A percentile compares a stretch with the other conserved stretches of the same genome.
phyloP scores from a whole-genome alignment of 2,329 filamentous ascomycete species.

The Fusarium newnesense region DNA sequence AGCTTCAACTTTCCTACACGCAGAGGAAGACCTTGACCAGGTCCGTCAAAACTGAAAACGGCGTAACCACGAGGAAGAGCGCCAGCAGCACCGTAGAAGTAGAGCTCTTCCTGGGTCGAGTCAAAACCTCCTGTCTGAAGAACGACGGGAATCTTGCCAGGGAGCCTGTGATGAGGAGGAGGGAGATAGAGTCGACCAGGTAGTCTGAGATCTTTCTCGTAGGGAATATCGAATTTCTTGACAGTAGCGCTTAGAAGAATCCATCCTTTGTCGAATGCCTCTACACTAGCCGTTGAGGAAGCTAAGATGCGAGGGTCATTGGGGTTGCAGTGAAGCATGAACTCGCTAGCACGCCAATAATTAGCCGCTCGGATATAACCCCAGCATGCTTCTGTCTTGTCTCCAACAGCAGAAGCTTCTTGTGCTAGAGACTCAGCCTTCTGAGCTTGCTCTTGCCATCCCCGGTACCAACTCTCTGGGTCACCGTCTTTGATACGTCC shows the following conservation, averaged over 20 bases:
- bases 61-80: constrained; percentile 53
- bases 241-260: constrained; percentile 44
- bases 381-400: constrained; percentile 46
- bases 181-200: constrained; percentile 54
- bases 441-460: constrained; percentile 48
- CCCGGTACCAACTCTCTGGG: constrained; percentile 52
- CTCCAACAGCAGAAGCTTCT: constrained; percentile 45
- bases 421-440: constrained; percentile 49
- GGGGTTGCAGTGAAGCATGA: constrained; percentile 41
- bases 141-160: constrained; percentile 49
- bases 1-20: constrained; percentile 43
- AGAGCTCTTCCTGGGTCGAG: constrained; percentile 54
- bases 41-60: constrained; percentile 57
- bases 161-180: constrained; percentile 15
- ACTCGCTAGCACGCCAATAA: constrained; percentile 52
- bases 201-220: constrained; percentile 46
- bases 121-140: constrained; percentile 52
- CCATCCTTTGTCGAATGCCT: constrained; percentile 43
- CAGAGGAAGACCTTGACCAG: constrained; percentile 55
- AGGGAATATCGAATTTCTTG: constrained; percentile 51
- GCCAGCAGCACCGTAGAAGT: constrained; percentile 44
- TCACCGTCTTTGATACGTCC: constrained; percentile 52
- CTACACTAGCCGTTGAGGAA: not conserved
- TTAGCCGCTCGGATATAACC: constrained; percentile 55
- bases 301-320: constrained; percentile 45